phyloP scores from a whole-genome alignment of 2,329 filamentous ascomycete genomes.

The Cryphonectria naterciae region DNA sequence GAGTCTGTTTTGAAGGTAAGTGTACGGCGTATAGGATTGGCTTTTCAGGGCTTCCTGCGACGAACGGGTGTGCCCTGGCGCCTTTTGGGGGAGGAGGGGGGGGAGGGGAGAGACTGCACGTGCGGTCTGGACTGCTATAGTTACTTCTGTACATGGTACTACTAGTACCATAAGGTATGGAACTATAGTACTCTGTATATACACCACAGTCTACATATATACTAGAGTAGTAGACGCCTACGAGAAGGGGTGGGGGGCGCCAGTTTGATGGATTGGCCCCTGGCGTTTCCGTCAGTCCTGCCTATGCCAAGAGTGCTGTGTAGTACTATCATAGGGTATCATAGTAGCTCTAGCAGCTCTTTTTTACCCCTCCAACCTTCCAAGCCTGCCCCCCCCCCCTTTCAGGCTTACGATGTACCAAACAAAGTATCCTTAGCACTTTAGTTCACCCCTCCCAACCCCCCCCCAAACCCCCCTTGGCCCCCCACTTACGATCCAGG shows the following conservation, averaged over 20 bases:
- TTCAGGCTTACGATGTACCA: background rate
- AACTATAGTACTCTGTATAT: background rate
- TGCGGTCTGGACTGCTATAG: background rate
- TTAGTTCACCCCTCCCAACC: background rate
- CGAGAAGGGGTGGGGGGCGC: background rate
- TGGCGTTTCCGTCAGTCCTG: background rate
- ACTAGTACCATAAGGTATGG: background rate
- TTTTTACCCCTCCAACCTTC: background rate
- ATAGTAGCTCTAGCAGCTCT: background rate
- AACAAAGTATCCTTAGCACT: background rate
- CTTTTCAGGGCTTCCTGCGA: slow-evolving; percentile 3
- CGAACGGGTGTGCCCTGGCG: background rate
- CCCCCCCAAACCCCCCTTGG: background rate
- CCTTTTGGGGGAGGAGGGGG: background rate
- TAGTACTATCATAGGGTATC: background rate
- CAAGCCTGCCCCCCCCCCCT: background rate
- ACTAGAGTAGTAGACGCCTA: background rate
- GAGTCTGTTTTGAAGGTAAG: background rate
- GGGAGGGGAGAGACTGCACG: background rate
- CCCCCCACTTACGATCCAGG: background rate
- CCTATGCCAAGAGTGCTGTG: background rate
- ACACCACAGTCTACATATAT: background rate
- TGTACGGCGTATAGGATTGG: slow-evolving; percentile 1
- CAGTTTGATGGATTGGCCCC: background rate
- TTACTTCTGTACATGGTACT: background rate